Conservation (phyloP, 2,329 filamentous ascomycete genomes). For the Trichoderma polysporum region DNA sequence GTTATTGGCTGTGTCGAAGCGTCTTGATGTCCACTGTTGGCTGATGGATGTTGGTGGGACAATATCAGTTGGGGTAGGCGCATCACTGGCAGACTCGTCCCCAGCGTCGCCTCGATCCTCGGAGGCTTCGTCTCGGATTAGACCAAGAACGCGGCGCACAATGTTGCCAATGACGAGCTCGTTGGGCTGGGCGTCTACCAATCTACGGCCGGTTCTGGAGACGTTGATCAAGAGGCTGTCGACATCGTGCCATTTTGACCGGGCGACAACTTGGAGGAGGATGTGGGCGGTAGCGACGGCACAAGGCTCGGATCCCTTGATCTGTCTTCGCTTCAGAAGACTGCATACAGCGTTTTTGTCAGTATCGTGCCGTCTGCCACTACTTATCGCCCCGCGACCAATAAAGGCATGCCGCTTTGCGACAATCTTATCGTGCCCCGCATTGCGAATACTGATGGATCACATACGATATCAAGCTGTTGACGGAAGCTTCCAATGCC, state of each 20-base stretch:
- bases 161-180: conserved; percentile 96
- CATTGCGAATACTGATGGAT: conserved; percentile 19
- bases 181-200: conserved; percentile 80
- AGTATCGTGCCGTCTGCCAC: not conserved
- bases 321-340: conserved; percentile 86
- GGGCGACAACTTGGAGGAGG: conserved; percentile 80
- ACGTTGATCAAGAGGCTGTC: conserved; percentile 78
- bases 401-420: not conserved
- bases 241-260: conserved; percentile 75
- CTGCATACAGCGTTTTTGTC: conserved; percentile 43
- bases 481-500: conserved; percentile 77
- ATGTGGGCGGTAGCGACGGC: conserved; percentile 89
- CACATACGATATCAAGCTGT: conserved; percentile 76
- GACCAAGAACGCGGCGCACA: conserved; percentile 80
- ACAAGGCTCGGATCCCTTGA: conserved; percentile 82
- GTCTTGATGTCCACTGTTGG: conserved; percentile 35
- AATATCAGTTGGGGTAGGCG: conserved; percentile 43
- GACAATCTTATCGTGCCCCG: conserved; percentile 15
- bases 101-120: conserved; percentile 68
- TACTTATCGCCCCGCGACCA: not conserved
- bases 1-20: conserved; percentile 24
- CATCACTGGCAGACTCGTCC: conserved; percentile 60
- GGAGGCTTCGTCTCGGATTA: conserved; percentile 88
- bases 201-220: conserved; percentile 70
- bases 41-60: conserved; percentile 30